Evolutionary conservation across 768 basidiomycete species (phyloP), one percentile per base, ranked within the genome.

Genomic region (Phlegmacium glaucopus): DNA sequence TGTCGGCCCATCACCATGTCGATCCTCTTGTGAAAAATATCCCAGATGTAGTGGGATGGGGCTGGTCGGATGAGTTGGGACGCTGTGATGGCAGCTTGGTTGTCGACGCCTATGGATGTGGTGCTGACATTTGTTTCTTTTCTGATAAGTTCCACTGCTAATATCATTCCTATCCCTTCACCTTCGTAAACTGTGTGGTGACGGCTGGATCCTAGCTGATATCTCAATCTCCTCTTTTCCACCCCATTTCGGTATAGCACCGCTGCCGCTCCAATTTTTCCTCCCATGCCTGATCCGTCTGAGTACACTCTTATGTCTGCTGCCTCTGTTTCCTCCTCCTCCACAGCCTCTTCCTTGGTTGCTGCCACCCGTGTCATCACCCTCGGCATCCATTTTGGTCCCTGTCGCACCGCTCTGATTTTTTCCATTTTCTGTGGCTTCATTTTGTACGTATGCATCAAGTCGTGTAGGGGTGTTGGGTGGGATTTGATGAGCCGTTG

Each of bases 131-230:
- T n/a, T 30, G 6, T 30, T 29, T 29, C 29, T 36, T 22, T 26
- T 32, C 29, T 4, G 3, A 53, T 36, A 4, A 53, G 42, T 4
- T 32, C 18, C 1, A 41, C 16, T 1, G 32, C 49, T 1, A 50
- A 36, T 2, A 51, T 4, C 10, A 29, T 12, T 12, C 52, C 50
- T 6, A 54, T 45, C 1, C 37, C 44, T 34, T 51, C 52, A 7
- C 49, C 49, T 34, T 54, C 49, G 18, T 54, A 54, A 3, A 51
- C 42, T 1, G 49, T 54, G 52, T 54, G 52, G 1, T 46, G n/a
- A 2, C 17, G n/a, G 9, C 12, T 26, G 15, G 39, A 27, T 9
- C 52, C 52, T 26, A 53, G 41, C 22, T 46, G 43, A 35, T 40
- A 28, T 8, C 28, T 25, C 12, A 29, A 39, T 15, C 45, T 22